Evolutionary conservation across 495 filamentous ascomycete species (phyloP), one percentile per base, ranked within the genome.

Genomic region (Gamarada debralockiae): DNA sequence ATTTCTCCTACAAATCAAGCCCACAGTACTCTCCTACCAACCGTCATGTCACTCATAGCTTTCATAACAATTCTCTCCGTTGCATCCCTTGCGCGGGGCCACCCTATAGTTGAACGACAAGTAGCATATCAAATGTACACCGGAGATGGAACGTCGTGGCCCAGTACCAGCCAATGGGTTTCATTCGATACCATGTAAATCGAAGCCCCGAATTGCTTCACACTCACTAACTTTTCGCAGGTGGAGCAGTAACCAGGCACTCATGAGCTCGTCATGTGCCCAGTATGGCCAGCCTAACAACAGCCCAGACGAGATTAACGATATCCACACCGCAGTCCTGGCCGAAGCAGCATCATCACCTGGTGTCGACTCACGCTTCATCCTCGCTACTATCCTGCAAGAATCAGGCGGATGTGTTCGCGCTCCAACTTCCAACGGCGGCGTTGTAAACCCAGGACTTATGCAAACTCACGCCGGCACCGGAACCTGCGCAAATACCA

Each of bases 341-440:
- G n/a, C n/a, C n/a, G n/a, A n/a, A n/a, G 65, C 15, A 37, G 51
- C 12, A 62, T 76, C 29, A 1, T 54, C 56, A 7, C 66, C 72
- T 18, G 62, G 66, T 12, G 63, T 82, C 14, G 74, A 80, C 52
- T 25, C 33, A 15, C 62, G 64, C 41, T 70, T 65, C 53, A 66
- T 73, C 51, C 62, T 75, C 18, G 63, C 66, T 37, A 67, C 78
- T 48, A 61, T 83, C 33, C 76, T 84, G 70, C 79, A 83, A 62
- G 80, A 84, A 59, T 75, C 70, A n/a, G 71, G 72, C 52, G 80
- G 79, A 53, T 82, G 80, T 63, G 78, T 77, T 23, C 73, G 77
- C 37, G 74, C 67, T n/a, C 68, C 66, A 1, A 74, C 75, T 39
- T 29, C 43, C 15, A 63, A 69, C 56, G 63, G 69, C 54, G 64